Evolutionary conservation across 2,329 filamentous ascomycete species (phyloP).

Genomic region (Trichoderma sp.): DNA sequence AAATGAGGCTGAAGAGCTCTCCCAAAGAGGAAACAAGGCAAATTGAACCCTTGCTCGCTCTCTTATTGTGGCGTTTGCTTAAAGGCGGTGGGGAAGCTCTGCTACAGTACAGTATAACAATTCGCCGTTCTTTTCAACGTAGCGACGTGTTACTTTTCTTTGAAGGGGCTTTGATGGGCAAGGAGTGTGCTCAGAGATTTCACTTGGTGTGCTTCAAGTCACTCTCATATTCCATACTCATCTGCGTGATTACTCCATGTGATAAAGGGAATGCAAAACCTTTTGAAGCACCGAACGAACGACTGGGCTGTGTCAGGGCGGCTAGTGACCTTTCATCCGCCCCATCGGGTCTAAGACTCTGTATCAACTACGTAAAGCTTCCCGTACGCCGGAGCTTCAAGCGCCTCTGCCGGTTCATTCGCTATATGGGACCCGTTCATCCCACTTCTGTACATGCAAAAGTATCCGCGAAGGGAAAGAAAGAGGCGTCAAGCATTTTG

Average conservation of each 20-base stretch:
- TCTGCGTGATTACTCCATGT: background rate
- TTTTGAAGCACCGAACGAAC: background rate
- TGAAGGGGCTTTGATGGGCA: background rate
- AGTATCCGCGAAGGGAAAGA: background rate
- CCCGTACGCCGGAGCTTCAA: slow-evolving; percentile 1
- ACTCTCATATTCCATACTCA: background rate
- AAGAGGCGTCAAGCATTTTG: background rate
- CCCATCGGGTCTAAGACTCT: slow-evolving; percentile 5
- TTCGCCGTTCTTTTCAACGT: background rate
- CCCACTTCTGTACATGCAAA: background rate
- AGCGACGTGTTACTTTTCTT: background rate
- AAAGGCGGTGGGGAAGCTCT: slow-evolving; percentile 4
- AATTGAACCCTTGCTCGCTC: slow-evolving; percentile 22
- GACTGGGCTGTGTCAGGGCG: slow-evolving; percentile 5
- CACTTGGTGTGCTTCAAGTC: background rate
- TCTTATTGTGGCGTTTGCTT: slow-evolving; percentile 12
- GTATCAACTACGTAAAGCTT: slow-evolving; percentile 3
- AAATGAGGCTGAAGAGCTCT: slow-evolving; percentile 28
- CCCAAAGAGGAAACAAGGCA: slow-evolving; percentile 19
- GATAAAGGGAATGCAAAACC: background rate
- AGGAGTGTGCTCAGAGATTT: background rate
- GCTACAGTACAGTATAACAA: no score
- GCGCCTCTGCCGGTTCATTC: background rate
- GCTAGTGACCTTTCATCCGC: slow-evolving; percentile 1
- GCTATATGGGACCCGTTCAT: background rate